Evolutionary conservation across 1,284 basidiomycete species (phyloP), one percentile per base, ranked within the genome.

Genomic region (Coniferiporia weirii): DNA sequence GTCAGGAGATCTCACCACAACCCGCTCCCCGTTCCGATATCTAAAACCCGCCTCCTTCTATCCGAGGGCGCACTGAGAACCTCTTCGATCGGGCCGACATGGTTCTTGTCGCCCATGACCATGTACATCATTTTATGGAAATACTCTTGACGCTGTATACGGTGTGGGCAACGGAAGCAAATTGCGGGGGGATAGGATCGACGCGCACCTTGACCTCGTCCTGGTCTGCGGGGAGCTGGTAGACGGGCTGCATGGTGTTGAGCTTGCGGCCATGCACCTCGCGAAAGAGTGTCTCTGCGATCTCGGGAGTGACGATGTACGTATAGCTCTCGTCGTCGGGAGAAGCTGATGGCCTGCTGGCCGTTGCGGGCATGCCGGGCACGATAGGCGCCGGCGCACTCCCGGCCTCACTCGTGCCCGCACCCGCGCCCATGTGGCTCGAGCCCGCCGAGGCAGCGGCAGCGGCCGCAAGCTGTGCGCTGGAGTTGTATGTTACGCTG

Each of bases 11-110:
- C 73, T 61, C 57, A 83, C 84, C 84, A 87, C 38, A 72, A 69
- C 8, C 85, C 84, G 10, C 76, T 77, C 13, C 84, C 84, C 2
- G 84, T 86, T n/a, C 84, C 84, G 60, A 87, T 71, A 70, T 87
- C 84, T 44, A 87, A 79, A 46, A 87, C 77, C 70, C 72, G 70
- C 50, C 69, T 70, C 52, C 72, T 69, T 32, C 67, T 62, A 10
- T 65, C 65, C 57, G 69, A 65, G 50, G 63, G 68, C 12, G 69
- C 66, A 32, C 65, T 63, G 7, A 87, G 74, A 20, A 77, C 77
- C 54, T 81, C 75, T 56, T 76, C 76, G 12, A 85, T 75, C 27
- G 85, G 84, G 1, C 85, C 85, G 17, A 85, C 73, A 65, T 85
- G 85, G 66, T 81, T 84, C 66, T 75, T 79, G 53, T 82, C 81